A percentile compares a stretch with the other conserved stretches of the same genome.
Conservation (phyloP, 1,139 yeast genomes). For the Yarrowia galli region DNA sequence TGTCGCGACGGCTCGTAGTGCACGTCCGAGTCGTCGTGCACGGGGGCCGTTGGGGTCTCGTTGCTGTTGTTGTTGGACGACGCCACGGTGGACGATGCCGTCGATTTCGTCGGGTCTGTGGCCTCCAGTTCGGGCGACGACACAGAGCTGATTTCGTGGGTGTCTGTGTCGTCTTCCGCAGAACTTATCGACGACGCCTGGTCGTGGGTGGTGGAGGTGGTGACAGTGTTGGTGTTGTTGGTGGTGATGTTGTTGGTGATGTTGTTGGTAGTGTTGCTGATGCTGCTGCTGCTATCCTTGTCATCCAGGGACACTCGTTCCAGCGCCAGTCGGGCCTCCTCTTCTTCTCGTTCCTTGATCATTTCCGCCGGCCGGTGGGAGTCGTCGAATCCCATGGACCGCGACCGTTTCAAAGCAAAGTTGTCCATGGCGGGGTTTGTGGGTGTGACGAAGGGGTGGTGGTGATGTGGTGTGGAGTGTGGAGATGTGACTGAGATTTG, state of each 20-base stretch:
- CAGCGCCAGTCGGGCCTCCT: constrained; percentile 29
- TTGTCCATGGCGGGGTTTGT: constrained; percentile 14
- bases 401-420: constrained; percentile 79
- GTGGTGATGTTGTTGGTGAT: not conserved
- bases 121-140: constrained; percentile 37
- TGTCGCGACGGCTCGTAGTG: constrained; percentile 83
- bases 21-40: constrained; percentile 80
- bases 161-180: constrained; percentile 35
- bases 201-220: not conserved
- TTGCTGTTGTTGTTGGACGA: too few relatives aligned
- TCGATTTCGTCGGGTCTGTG: constrained; percentile 25
- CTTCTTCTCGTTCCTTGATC: constrained; percentile 36
- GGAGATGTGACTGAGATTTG: not conserved
- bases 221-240: not conserved
- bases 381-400: constrained; percentile 84
- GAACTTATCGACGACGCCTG: constrained; percentile 29
- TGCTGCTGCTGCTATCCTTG: not conserved
- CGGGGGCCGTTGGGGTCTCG: constrained; percentile 18
- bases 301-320: constrained; percentile 23
- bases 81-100: not conserved
- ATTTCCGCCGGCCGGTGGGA: constrained; percentile 53
- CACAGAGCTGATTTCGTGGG: constrained; percentile 33
- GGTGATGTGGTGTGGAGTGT: not conserved
- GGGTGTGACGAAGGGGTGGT: not conserved
- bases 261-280: not conserved